Base-by-base conservation (phyloP, 495 filamentous ascomycete genomes). In the Penicillium ochrochloron region DNA sequence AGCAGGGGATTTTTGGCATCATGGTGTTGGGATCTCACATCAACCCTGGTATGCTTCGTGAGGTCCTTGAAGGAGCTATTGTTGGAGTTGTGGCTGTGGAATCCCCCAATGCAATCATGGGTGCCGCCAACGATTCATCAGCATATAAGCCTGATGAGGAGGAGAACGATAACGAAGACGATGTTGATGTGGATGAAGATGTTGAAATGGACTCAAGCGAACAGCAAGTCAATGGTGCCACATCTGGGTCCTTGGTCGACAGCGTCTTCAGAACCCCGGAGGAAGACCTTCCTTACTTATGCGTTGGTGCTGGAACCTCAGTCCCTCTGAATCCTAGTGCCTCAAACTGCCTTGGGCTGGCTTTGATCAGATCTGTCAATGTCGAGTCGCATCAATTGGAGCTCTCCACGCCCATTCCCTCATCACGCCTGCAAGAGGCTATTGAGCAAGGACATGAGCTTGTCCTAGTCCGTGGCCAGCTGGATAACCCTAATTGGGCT, bases 1-100 rank as follows among this genome's bases (percentile, higher is more conserved):
- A 73, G 21, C 80, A 81, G 58, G 84, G 80, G 3, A 81, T 89
- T 52, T 65, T 76, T 23, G 86, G 80, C 5, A 66, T 89, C 41
- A 77, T 84, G 75, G 73, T 85, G 3, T 72, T 86, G 69, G 80
- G 85, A 61, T 82, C 86, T 14, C 73, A 75, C 25, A 76, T 83
- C 23, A 60, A 72, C 35, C 78, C 82, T 0, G 78, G 82, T 5
- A 76, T 84, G 48, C 71, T 89, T 17, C 62, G 68, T 14, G 82
- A 83, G 33, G 80, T 84, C 11, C 68, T 90, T 8, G 82, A 89
- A 31, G 88, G 87, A 8, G 75, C 82, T 29, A 64, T 89, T 37
- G 87, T 89, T 5, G 85, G 79, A 2, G 68, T 90, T 2, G 82
- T 88, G 1, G 78, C 79, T 2, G 65, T 88, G 31, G 84, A 88